Conservation (phyloP, 106 monocot species). For the Dendrobium nobile region DNA sequence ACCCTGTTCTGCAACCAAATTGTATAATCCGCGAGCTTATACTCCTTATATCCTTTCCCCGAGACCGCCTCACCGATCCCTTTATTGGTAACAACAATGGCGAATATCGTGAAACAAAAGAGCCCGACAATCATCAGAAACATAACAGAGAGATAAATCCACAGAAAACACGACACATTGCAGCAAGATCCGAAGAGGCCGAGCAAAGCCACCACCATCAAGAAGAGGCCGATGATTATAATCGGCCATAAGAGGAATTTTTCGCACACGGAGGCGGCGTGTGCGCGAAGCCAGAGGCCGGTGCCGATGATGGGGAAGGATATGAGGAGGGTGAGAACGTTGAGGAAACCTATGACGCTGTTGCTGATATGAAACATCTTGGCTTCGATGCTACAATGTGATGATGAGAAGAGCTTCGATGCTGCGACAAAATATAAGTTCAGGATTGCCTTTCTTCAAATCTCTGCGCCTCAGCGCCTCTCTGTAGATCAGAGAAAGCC, state of each 20-base stretch:
- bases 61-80: constrained; percentile 17
- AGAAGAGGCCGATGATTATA: constrained; percentile 21
- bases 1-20: constrained; percentile 34
- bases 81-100: constrained; percentile 30
- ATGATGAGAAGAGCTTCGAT: no score
- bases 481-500: no score
- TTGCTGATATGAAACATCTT: constrained; percentile 43
- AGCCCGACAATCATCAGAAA: constrained; percentile 38
- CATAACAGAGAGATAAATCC: constrained; percentile 40
- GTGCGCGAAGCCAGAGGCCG: constrained; percentile 26
- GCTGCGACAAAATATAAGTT: no score
- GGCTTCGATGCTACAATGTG: neutral
- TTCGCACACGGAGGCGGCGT: constrained; percentile 26
- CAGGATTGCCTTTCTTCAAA: no score
- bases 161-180: constrained; percentile 27
- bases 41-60: constrained; percentile 25
- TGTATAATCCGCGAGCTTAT: constrained; percentile 34
- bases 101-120: constrained; percentile 24
- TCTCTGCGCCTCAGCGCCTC: no score
- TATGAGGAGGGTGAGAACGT: constrained; percentile 24
- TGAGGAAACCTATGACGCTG: constrained; percentile 22
- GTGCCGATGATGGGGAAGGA: constrained; percentile 29
- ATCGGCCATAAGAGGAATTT: constrained; percentile 15
- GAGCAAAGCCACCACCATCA: constrained; percentile 24
- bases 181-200: constrained; percentile 48